Evolutionary conservation across 345 rosid genomes (phyloP), one percentile per base, ranked within the genome.

Genomic region (Camelina sativa): DNA sequence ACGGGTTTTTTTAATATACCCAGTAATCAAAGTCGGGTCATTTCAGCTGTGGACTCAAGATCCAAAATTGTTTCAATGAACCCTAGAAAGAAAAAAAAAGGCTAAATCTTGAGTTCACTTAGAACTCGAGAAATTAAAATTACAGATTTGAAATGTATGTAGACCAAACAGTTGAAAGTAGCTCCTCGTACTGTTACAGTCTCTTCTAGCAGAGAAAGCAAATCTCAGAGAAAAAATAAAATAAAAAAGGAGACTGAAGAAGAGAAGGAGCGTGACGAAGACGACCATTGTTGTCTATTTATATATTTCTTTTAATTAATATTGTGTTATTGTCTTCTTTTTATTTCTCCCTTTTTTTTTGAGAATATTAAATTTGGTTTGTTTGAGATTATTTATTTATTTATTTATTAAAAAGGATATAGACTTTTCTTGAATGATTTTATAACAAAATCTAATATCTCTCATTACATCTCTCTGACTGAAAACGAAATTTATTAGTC

Each of bases 201-300:
- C 48, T 41, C 62, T 17, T 41, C 62, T 50, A 60, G 41, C 13
- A 55, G 62, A 50, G 60, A 38, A 51, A 67, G 3, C 25, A 48
- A 69, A 50, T 60, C 79, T 65, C 7, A 11, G 19, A 32, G 51
- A 17, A 9, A 76, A 78, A 53, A 77, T 7, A 38, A 79, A 1
- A 32, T 1, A 5, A n/a, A 6, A n/a, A n/a, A 47, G 56, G 41
- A 65, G 62, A 57, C 72, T 71, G 62, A 65, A 70, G 66, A 62
- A 55, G 69, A 41, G 61, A 46, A 56, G 67, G 35, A 75, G 48
- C 46, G 57, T 74, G 43, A 40, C 43, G 43, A 40, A 12, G 75
- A 69, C 8, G 80, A 76, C 71, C 71, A 46, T 46, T 69, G 60
- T 54, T 57, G 69, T 62, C 54, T 69, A 50, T 67, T 30, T 68